A percentile compares a stretch with the other conserved stretches of the same genome.
phyloP scores from a whole-genome alignment of 768 basidiomycete genomes.

The Tricholoma furcatifolium region DNA sequence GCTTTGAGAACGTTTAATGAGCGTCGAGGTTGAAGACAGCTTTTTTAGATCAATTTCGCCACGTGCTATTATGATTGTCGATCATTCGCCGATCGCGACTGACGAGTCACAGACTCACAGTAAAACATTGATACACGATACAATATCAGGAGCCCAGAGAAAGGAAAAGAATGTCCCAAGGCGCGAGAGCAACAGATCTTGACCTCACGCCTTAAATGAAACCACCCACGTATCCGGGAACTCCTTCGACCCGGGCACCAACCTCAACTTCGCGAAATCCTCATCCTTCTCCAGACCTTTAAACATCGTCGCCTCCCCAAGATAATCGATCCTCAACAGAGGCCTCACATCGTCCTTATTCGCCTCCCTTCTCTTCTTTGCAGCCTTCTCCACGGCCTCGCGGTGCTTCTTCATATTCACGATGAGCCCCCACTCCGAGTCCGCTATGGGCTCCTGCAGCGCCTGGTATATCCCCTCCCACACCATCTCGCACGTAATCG shows the following conservation, averaged over 20 bases:
- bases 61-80: neutral
- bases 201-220: conserved; percentile 32
- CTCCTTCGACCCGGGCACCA: conserved; percentile 41
- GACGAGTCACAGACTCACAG: too few species aligned
- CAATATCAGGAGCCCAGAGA: neutral
- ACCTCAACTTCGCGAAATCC: conserved; percentile 48
- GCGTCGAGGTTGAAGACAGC: neutral
- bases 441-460: conserved; percentile 53
- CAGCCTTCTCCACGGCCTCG: conserved; percentile 48
- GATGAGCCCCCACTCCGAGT: conserved; percentile 69
- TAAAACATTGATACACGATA: too few species aligned
- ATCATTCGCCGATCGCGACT: neutral
- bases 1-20: too few species aligned
- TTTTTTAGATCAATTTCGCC: conserved; percentile 8
- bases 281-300: conserved; percentile 62
- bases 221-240: conserved; percentile 61
- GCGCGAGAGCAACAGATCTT: neutral
- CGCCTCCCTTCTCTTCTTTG: conserved; percentile 43
- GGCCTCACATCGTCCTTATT: conserved; percentile 33
- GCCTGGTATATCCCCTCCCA: conserved; percentile 51
- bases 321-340: conserved; percentile 60
- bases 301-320: conserved; percentile 60
- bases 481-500: conserved; percentile 50
- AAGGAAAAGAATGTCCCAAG: too few species aligned
- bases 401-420: conserved; percentile 39